Percentiles rank a stretch among this genome's conserved stretches.
phyloP scores from a whole-genome alignment of 768 basidiomycete species.

The Leccinum uliginosum region DNA sequence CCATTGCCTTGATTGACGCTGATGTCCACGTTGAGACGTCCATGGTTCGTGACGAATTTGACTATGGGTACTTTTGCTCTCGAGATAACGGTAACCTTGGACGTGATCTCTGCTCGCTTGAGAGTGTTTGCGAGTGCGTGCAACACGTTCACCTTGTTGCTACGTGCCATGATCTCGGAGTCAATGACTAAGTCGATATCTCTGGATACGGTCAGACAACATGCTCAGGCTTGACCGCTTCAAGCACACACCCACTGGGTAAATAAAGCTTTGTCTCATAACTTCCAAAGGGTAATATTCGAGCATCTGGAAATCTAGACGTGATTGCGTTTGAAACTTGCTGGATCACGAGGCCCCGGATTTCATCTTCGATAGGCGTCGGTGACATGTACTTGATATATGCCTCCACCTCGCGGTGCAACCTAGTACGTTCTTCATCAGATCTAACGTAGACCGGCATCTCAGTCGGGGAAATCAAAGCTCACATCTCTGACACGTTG shows the following conservation, averaged over 20 bases:
- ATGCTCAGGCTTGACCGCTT: neutral
- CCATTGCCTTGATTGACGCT: constrained; percentile 91
- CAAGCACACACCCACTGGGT: constrained; percentile 71
- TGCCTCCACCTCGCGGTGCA: constrained; percentile 82
- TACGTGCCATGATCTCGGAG: constrained; percentile 70
- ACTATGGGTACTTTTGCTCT: constrained; percentile 96
- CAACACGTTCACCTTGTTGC: constrained; percentile 64
- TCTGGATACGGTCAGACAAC: constrained; percentile 38
- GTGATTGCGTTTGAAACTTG: constrained; percentile 65
- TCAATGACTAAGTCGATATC: constrained; percentile 94
- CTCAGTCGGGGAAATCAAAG: constrained; percentile 12
- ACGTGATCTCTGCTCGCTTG: constrained; percentile 69
- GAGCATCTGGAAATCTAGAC: constrained; percentile 70
- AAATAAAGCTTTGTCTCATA: constrained; percentile 92
- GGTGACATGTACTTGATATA: constrained; percentile 89
- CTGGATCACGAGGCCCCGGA: constrained; percentile 68
- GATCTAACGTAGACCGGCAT: constrained; percentile 3
- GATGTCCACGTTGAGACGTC: constrained; percentile 86
- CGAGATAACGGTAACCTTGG: constrained; percentile 80
- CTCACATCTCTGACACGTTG: constrained; percentile 84
- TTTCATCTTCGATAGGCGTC: constrained; percentile 77
- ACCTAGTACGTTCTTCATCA: constrained; percentile 41
- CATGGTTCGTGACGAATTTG: constrained; percentile 84
- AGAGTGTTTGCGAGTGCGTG: constrained; percentile 75
- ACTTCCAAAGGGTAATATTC: constrained; percentile 85